These are phyloP conservation scores for Cucurbita maxima DNA, from an alignment of 306 rosid genomes.

Conservation along the genomic window DNA sequence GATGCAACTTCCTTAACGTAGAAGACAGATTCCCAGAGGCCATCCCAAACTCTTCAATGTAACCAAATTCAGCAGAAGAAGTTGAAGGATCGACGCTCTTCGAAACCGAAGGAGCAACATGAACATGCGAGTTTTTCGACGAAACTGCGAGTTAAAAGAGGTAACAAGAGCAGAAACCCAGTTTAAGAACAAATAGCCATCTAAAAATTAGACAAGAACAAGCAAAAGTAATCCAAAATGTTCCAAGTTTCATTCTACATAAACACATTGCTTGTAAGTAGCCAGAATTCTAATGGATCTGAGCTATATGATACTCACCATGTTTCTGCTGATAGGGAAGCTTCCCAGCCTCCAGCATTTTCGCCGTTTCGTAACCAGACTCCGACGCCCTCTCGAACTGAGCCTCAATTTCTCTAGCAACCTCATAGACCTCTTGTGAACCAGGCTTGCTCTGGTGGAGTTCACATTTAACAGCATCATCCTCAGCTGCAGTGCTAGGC, in stretches of 20 bases:
- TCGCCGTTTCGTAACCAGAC: slow-evolving; percentile 50
- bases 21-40: slow-evolving; percentile 62
- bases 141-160: slow-evolving; percentile 34
- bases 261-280: background rate
- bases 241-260: background rate
- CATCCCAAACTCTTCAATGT: slow-evolving; percentile 31
- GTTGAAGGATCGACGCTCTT: slow-evolving; percentile 31
- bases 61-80: slow-evolving; percentile 20
- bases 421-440: slow-evolving; percentile 44
- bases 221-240: background rate
- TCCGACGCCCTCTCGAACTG: slow-evolving; percentile 73
- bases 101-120: slow-evolving; percentile 63
- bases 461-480: slow-evolving; percentile 35
- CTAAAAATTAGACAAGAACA: background rate
- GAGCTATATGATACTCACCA: slow-evolving; percentile 25
- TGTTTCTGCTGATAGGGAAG: slow-evolving; percentile 48
- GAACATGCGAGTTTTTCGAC: slow-evolving; percentile 56
- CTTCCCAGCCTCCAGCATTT: slow-evolving; percentile 73
- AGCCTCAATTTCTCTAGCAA: slow-evolving; percentile 57
- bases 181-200: background rate
- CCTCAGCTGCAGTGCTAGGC: slow-evolving; percentile 30
- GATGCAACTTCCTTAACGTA: slow-evolving; percentile 66
- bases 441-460: slow-evolving; percentile 35
- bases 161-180: background rate
- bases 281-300: background rate